Evolutionary conservation across 2,329 filamentous ascomycete species (phyloP).

Genomic region (Fusarium acutatum): DNA sequence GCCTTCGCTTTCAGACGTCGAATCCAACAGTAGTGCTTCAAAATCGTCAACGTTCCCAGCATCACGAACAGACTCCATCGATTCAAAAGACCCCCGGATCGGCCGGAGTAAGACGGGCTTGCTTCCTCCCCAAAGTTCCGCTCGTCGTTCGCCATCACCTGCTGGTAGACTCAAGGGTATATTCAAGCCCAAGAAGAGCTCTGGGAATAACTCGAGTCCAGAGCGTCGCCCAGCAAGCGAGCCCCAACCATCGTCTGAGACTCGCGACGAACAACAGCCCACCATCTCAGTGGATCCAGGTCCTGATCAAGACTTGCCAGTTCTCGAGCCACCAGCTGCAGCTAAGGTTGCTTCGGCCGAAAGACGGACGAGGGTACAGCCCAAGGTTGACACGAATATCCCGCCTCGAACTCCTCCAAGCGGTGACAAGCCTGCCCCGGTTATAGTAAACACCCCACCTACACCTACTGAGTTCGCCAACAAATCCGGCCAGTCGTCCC

Average conservation of each 20-base stretch:
- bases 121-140: slow-evolving; percentile 47
- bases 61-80: slow-evolving; percentile 38
- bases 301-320: slow-evolving; percentile 27
- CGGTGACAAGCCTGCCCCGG: slow-evolving; percentile 55
- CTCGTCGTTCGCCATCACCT: slow-evolving; percentile 72
- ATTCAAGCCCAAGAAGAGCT: slow-evolving; percentile 57
- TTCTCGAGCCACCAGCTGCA: slow-evolving; percentile 43
- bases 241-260: slow-evolving; percentile 28
- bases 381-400: slow-evolving; percentile 44
- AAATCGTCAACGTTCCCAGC: slow-evolving; percentile 39
- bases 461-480: slow-evolving; percentile 62
- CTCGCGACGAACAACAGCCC: slow-evolving; percentile 34
- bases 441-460: slow-evolving; percentile 73
- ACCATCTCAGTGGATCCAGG: slow-evolving; percentile 30
- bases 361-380: slow-evolving; percentile 40
- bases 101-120: slow-evolving; percentile 41
- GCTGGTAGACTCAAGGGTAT: slow-evolving; percentile 73
- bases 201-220: slow-evolving; percentile 32
- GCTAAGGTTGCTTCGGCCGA: slow-evolving; percentile 44
- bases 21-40: slow-evolving; percentile 38
- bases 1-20: slow-evolving; percentile 29
- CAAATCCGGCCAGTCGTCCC: slow-evolving; percentile 35
- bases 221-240: slow-evolving; percentile 31
- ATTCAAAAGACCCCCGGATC: slow-evolving; percentile 38
- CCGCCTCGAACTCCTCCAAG: slow-evolving; percentile 59